These are phyloP conservation scores for Metschnikowia orientalis DNA, from an alignment of 805 yeast species.

Conservation along the genomic window DNA sequence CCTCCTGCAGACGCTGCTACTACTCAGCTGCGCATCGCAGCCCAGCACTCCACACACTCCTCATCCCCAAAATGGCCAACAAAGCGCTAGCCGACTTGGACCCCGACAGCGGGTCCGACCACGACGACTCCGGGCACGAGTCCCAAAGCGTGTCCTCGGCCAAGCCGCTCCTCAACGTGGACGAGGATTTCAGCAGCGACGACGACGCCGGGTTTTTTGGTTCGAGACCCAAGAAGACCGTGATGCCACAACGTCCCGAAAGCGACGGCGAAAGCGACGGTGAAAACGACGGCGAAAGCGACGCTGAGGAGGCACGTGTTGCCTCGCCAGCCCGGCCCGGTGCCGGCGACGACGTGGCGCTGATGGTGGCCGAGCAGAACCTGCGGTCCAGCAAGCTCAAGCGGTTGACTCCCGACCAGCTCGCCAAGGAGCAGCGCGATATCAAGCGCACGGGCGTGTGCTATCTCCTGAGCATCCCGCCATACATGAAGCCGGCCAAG, in stretches of 20 bases:
- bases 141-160: background rate
- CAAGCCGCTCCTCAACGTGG: constrained; percentile 4
- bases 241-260: background rate
- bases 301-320: constrained; percentile 1
- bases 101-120: constrained; percentile 2
- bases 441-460: constrained; percentile 81
- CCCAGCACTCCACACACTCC: too few species aligned
- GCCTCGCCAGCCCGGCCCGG: background rate
- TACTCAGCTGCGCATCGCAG: too few species aligned
- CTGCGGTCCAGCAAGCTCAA: constrained; percentile 40
- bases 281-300: constrained; percentile 5
- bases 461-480: constrained; percentile 88
- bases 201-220: constrained; percentile 6
- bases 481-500: constrained; percentile 94
- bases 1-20: too few species aligned
- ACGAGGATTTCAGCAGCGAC: constrained; percentile 16
- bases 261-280: constrained; percentile 5
- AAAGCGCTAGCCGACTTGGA: constrained; percentile 9
- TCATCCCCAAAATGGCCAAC: constrained; percentile 7
- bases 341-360: constrained; percentile 14
- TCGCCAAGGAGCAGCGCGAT: constrained; percentile 51
- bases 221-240: constrained; percentile 6
- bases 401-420: constrained; percentile 51
- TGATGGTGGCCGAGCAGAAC: constrained; percentile 16
- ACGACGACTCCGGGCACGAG: background rate